Evolutionary conservation across 2,329 filamentous ascomycete genomes (phyloP).

Genomic region (Colletotrichum sp.): DNA sequence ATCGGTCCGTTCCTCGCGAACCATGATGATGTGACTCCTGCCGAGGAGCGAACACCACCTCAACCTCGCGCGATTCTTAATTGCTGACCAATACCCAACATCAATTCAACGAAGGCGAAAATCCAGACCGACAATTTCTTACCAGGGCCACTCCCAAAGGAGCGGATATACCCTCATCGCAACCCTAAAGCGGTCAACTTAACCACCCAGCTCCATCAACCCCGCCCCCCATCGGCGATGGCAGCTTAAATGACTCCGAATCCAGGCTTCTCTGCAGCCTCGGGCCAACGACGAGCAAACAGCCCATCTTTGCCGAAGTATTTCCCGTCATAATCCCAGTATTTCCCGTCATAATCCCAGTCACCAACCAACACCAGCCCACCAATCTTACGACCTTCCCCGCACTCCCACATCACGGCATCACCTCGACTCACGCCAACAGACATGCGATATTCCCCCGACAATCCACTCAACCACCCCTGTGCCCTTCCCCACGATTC

Average conservation of each 20-base stretch:
- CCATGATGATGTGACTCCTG: background rate
- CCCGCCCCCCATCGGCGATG: background rate
- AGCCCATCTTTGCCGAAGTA: background rate
- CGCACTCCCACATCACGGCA: conserved; percentile 4
- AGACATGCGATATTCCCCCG: background rate
- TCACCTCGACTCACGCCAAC: background rate
- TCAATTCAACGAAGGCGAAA: background rate
- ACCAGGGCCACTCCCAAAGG: background rate
- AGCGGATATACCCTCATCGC: background rate
- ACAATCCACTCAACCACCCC: background rate
- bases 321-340: background rate
- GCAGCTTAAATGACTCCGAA: background rate
- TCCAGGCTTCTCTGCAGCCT: background rate
- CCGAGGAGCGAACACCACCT: background rate
- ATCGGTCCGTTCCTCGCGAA: background rate
- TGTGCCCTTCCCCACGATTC: background rate
- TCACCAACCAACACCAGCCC: background rate
- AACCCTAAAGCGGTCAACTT: background rate
- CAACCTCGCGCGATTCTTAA: background rate
- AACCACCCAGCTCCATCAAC: background rate
- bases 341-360: background rate
- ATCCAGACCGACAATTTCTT: background rate
- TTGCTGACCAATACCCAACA: background rate
- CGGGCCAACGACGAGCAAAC: background rate
- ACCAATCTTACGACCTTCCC: background rate